Evolutionary conservation across 164 flowering plant genomes (phyloP).

Genomic region (Cinnamomum chago): DNA sequence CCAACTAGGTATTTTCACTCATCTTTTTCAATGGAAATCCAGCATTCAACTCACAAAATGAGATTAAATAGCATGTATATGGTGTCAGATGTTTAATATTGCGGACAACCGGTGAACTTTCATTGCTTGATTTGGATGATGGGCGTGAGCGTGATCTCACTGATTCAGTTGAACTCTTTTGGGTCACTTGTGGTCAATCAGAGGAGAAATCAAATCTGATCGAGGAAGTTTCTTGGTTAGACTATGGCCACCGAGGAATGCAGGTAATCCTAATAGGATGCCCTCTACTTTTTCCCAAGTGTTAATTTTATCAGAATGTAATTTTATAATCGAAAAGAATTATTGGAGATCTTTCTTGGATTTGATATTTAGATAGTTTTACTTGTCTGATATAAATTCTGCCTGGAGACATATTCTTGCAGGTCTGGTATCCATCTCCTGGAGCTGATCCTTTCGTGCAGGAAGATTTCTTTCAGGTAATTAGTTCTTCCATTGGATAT

Average conservation of each 20-base stretch:
- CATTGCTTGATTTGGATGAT: slow-evolving; percentile 93
- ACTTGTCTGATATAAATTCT: slow-evolving; percentile 48
- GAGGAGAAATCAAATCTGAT: slow-evolving; percentile 82
- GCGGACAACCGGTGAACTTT: slow-evolving; percentile 88
- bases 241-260: slow-evolving; percentile 96
- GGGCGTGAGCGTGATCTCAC: slow-evolving; percentile 91
- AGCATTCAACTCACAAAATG: neutral
- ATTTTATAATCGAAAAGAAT: no score
- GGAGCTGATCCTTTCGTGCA: slow-evolving; percentile 85
- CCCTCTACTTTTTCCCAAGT: neutral
- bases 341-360: neutral
- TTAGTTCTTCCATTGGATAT: neutral
- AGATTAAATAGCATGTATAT: slow-evolving; percentile 15
- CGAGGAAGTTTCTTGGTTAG: slow-evolving; percentile 97
- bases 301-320: neutral
- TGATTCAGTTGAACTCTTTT: slow-evolving; percentile 88
- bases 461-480: slow-evolving; percentile 98
- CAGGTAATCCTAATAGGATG: slow-evolving; percentile 54
- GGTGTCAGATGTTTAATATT: slow-evolving; percentile 77
- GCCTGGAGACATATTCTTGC: slow-evolving; percentile 48
- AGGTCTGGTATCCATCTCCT: slow-evolving; percentile 99
- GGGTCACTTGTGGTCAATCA: slow-evolving; percentile 95
- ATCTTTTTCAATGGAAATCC: slow-evolving; percentile 5
- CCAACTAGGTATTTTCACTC: slow-evolving; percentile 58
- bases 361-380: slow-evolving; percentile 3